Evolutionary conservation across 345 rosid species (phyloP).

Genomic region (Camelina neglecta): DNA sequence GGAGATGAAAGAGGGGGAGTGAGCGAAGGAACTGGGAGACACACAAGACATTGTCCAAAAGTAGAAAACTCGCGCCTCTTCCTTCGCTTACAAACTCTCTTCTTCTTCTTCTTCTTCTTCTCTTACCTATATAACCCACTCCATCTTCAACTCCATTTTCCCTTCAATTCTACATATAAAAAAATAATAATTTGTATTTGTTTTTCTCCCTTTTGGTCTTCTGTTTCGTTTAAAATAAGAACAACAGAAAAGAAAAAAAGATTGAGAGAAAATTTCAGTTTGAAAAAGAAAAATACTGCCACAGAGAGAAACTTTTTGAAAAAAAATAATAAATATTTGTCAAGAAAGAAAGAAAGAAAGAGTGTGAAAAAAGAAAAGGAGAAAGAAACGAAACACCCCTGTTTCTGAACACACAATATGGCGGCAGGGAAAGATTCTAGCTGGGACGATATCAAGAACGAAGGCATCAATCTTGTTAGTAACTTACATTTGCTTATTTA

Average conservation of each 20-base stretch:
- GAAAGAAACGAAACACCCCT: not conserved
- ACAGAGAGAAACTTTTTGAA: constrained; percentile 20
- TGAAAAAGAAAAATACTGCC: constrained; percentile 28
- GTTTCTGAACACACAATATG: constrained; percentile 39
- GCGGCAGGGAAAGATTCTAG: constrained; percentile 45
- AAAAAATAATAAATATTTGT: not conserved
- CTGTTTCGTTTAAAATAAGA: constrained; percentile 39
- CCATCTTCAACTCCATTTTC: constrained; percentile 1
- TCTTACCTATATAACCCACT: constrained; percentile 21
- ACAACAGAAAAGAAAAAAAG: constrained; percentile 41
- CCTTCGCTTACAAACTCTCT: constrained; percentile 15
- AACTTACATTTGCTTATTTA: not conserved
- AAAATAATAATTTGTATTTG: constrained; percentile 17
- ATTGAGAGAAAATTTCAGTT: constrained; percentile 38
- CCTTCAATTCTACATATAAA: constrained; percentile 23
- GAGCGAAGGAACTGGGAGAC: constrained; percentile 33
- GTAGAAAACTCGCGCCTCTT: constrained; percentile 13
- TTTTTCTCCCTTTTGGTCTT: constrained; percentile 35
- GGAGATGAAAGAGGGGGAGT: constrained; percentile 25
- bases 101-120: not conserved
- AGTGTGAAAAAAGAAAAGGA: not conserved
- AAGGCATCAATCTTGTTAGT: constrained; percentile 60
- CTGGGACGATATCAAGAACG: constrained; percentile 67
- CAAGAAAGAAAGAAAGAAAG: not conserved
- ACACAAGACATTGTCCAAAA: constrained; percentile 6